phyloP scores from a whole-genome alignment of 805 yeast species.

The Starmerella etchellsii region DNA sequence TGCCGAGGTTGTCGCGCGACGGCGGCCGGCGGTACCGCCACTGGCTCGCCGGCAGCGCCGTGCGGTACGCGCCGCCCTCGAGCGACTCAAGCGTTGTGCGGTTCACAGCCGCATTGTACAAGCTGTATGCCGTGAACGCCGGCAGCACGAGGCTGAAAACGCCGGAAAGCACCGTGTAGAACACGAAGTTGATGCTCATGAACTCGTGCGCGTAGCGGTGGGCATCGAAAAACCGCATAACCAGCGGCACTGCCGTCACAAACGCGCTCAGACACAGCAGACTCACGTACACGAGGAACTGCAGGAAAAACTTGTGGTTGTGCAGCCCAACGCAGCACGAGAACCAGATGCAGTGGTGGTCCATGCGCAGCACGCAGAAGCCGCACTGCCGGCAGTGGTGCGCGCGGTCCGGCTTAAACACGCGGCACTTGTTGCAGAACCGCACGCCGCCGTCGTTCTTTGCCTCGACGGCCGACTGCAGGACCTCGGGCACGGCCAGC shows the following conservation, averaged over 20 bases:
- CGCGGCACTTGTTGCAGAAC: conserved; percentile 30
- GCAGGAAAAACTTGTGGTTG: conserved; percentile 71
- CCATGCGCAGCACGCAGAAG: conserved; percentile 40
- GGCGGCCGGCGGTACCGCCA: conserved; percentile 35
- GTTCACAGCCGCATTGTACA: conserved; percentile 50
- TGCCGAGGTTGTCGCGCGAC: conserved; percentile 38
- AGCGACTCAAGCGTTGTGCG: conserved; percentile 68
- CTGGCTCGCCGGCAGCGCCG: conserved; percentile 25
- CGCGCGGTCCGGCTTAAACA: conserved; percentile 35
- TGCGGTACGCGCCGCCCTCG: conserved; percentile 29
- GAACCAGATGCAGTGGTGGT: conserved; percentile 79
- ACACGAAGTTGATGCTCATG: conserved; percentile 46
- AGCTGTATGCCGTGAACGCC: conserved; percentile 35
- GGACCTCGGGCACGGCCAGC: conserved; percentile 20
- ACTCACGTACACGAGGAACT: conserved; percentile 48
- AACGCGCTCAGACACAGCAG: conserved; percentile 17
- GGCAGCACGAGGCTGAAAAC: conserved; percentile 46
- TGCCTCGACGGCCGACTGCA: conserved; percentile 26
- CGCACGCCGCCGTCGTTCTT: conserved; percentile 32
- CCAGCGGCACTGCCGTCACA: conserved; percentile 8
- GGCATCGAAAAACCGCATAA: conserved; percentile 15
- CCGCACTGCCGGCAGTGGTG: conserved; percentile 33
- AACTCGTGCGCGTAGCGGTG: conserved; percentile 25
- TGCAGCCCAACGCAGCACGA: conserved; percentile 72
- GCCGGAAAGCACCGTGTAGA: conserved; percentile 43